These are phyloP conservation scores for Saccharomycopsis vini DNA, from an alignment of 805 yeast genomes.

Conservation along the genomic window DNA sequence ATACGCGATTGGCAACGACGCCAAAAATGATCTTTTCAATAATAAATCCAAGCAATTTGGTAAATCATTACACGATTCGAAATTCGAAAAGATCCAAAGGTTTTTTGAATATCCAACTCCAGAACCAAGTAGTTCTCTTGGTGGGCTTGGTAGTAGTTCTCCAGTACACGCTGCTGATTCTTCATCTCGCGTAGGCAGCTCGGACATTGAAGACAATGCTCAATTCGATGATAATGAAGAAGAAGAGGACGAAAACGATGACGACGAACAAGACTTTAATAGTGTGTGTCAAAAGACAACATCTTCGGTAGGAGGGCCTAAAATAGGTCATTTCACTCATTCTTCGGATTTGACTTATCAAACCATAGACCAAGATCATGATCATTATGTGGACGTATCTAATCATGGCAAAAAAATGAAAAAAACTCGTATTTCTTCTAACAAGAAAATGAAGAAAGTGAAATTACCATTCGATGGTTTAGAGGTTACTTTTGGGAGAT, in stretches of 20 bases:
- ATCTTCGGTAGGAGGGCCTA: constrained; percentile 13
- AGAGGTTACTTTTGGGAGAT: constrained; percentile 39
- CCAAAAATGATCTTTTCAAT: not conserved
- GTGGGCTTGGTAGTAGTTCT: constrained; percentile 12
- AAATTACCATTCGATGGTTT: constrained; percentile 30
- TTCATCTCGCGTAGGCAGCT: not conserved
- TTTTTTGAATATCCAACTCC: constrained; percentile 16
- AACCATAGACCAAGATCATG: constrained; percentile 1
- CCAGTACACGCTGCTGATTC: constrained; percentile 6
- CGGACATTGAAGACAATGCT: not conserved
- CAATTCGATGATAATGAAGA: not conserved
- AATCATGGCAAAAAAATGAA: constrained; percentile 5
- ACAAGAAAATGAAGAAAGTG: constrained; percentile 23
- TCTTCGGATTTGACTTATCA: constrained; percentile 9
- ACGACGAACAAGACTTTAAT: not conserved
- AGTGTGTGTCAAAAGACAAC: not conserved
- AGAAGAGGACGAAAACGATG: constrained; percentile 1
- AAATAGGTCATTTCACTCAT: constrained; percentile 12
- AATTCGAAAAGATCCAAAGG: not conserved
- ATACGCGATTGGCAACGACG: not conserved
- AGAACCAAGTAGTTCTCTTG: constrained; percentile 17
- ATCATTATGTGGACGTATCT: constrained; percentile 5
- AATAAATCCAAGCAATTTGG: not conserved
- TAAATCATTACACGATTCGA: not conserved
- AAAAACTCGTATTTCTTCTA: constrained; percentile 6